Conservation (phyloP, 176 grass and related monocot species). For the Chloris gayana region DNA sequence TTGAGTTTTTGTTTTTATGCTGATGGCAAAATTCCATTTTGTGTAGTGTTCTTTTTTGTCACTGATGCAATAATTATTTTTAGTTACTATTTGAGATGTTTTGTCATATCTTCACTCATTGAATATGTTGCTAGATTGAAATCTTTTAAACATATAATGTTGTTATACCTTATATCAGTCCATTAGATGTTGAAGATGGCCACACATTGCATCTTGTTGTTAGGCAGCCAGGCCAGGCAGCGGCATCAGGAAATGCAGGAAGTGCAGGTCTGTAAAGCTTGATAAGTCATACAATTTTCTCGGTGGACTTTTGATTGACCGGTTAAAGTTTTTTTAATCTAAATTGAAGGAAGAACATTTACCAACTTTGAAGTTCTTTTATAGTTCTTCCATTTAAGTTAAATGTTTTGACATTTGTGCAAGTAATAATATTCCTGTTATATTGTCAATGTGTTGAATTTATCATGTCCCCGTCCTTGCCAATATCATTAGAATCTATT, state of each 20-base stretch:
- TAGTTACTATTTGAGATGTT: constrained; percentile 2
- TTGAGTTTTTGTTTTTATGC: background rate
- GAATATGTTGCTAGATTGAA: constrained; percentile 14
- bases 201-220: constrained; percentile 99
- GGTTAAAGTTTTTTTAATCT: constrained; percentile 13
- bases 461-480: constrained; percentile 15
- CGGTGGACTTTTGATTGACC: constrained; percentile 12
- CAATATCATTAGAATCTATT: no score
- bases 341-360: background rate
- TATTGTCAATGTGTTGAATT: background rate
- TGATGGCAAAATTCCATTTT: background rate
- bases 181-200: constrained; percentile 98
- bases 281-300: constrained; percentile 3
- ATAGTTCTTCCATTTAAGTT: constrained; percentile 6
- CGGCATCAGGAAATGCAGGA: constrained; percentile 55
- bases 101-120: constrained; percentile 7
- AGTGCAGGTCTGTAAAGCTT: constrained; percentile 57
- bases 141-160: background rate
- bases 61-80: background rate
- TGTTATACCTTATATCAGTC: background rate
- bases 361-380: constrained; percentile 28
- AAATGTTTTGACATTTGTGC: background rate
- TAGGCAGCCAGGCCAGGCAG: constrained; percentile 70
- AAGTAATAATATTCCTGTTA: background rate
- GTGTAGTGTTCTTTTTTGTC: constrained; percentile 9